Base-by-base conservation (phyloP, 1,139 yeast species). In the Zygosaccharomyces pseudobailii region DNA sequence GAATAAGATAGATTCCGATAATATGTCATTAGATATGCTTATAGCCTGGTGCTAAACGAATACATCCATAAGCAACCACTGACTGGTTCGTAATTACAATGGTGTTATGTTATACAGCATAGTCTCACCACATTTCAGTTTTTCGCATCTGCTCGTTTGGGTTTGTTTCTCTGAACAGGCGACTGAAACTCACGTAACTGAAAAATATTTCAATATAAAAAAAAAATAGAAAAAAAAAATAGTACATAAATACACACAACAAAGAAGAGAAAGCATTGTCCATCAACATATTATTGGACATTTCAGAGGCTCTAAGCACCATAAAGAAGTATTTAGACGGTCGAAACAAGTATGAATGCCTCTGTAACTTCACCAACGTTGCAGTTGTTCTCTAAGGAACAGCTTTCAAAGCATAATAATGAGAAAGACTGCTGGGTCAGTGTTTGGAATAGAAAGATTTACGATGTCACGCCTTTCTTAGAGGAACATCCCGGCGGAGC, bases 401-500 rank as follows among this genome's bases (percentile, higher is more conserved):
- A 75, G 48, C 75, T 87, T 13, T 69, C 69, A 24, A 58, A 65
- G 35, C 94, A 86, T 65, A 58, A 71, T 62, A 67, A 73, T 7
- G 66, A 65, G 22, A 63, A 69, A 23, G 83, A 84, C 55, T 82
- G 87, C 56, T 86, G 95, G 87, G 95, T 90, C 43, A 79, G 95
- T 2, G 70, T 89, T 23, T 72, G 78, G 60, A 71, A 84, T 67
- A 75, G 96, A 60, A 87, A 87, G 60, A 81, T 92, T 36, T 90
- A 89, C 64, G 80, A 92, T 64, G 89, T 90, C 42, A 83, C 92
- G 0, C 76, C 70, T 6, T 92, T 89, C 58, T 62, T 89, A 38
- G 84, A 82, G 33, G 90, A 85, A 57, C 96, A 89, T 65, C 96
- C 97, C 0, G 96, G 87, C 47, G 97, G 96, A 13, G 80, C 78